phyloP scores from a whole-genome alignment of 1,284 basidiomycete genomes.

The Puccinia horiana region DNA sequence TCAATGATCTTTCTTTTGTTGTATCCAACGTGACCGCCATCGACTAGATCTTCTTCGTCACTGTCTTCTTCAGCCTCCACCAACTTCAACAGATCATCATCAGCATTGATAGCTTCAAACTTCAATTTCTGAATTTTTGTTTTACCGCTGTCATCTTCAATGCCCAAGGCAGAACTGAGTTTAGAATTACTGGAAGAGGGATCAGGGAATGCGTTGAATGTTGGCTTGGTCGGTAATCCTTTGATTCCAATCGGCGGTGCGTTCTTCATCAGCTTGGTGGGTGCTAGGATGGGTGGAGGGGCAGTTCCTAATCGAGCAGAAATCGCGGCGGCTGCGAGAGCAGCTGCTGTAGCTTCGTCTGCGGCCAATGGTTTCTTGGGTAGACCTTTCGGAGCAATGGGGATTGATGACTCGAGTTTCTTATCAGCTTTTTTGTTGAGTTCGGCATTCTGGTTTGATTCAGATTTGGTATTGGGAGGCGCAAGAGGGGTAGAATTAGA shows the following conservation, averaged over 20 bases:
- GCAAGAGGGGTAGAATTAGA: slow-evolving; percentile 22
- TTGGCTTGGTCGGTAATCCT: slow-evolving; percentile 47
- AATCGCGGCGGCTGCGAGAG: slow-evolving; percentile 46
- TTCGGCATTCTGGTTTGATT: neutral
- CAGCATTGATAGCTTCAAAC: slow-evolving; percentile 50
- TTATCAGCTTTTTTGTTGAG: neutral
- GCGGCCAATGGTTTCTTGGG: slow-evolving; percentile 48
- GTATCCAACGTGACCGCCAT: slow-evolving; percentile 51
- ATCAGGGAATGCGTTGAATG: slow-evolving; percentile 39
- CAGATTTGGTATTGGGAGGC: slow-evolving; percentile 7
- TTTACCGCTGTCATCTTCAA: slow-evolving; percentile 42
- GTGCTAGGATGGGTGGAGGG: slow-evolving; percentile 34
- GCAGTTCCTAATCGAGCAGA: slow-evolving; percentile 44
- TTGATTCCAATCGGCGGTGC: slow-evolving; percentile 46
- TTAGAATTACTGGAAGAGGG: slow-evolving; percentile 26
- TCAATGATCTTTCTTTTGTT: slow-evolving; percentile 49
- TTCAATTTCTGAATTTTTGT: slow-evolving; percentile 49
- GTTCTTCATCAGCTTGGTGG: slow-evolving; percentile 42
- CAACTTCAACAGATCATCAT: slow-evolving; percentile 48
- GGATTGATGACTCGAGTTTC: neutral
- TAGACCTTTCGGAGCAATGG: slow-evolving; percentile 30
- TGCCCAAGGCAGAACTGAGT: slow-evolving; percentile 42
- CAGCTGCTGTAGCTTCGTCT: slow-evolving; percentile 47
- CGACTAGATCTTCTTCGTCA: slow-evolving; percentile 52
- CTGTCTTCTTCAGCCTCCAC: slow-evolving; percentile 50